These are phyloP conservation scores for Ogataea siamensis DNA, from an alignment of 805 yeast genomes.

Conservation along the genomic window DNA sequence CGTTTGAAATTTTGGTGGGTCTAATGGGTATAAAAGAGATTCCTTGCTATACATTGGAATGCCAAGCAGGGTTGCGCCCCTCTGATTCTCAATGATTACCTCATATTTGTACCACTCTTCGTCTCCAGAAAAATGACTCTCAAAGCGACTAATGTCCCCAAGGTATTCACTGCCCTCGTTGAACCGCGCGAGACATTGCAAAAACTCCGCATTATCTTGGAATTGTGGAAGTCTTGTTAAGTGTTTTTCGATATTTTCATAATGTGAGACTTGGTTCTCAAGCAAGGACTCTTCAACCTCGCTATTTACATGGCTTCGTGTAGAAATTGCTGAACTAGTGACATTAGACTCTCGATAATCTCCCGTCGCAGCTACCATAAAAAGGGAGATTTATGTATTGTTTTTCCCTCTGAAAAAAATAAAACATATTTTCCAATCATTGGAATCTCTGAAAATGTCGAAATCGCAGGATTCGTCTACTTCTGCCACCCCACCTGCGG, in stretches of 20 bases:
- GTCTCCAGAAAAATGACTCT: conserved; percentile 3
- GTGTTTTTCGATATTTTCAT: conserved; percentile 27
- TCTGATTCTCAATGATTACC: conserved; percentile 50
- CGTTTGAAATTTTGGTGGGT: conserved; percentile 50
- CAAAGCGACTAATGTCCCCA: conserved; percentile 14
- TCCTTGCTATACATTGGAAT: conserved; percentile 47
- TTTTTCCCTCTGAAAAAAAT: conserved; percentile 10
- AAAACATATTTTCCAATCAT: background rate
- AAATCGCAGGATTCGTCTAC: conserved; percentile 11
- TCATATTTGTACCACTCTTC: conserved; percentile 32
- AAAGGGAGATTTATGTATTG: conserved; percentile 1
- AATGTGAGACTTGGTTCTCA: conserved; percentile 25
- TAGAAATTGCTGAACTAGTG: background rate
- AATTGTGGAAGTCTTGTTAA: conserved; percentile 33
- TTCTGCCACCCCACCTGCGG: conserved; percentile 24
- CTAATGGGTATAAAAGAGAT: conserved; percentile 46
- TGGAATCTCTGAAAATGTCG: conserved; percentile 4
- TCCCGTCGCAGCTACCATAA: background rate
- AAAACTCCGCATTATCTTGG: conserved; percentile 26
- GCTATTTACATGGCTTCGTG: background rate
- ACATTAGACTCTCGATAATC: background rate
- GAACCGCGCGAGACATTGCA: conserved; percentile 25
- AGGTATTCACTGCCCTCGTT: conserved; percentile 13
- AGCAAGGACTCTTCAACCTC: conserved; percentile 4
- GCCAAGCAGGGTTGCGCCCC: conserved; percentile 53